Percentiles rank a stretch among this genome's conserved stretches.
Conservation (phyloP, 352 stramenopile genomes). For the Globisporangium canariense region DNA sequence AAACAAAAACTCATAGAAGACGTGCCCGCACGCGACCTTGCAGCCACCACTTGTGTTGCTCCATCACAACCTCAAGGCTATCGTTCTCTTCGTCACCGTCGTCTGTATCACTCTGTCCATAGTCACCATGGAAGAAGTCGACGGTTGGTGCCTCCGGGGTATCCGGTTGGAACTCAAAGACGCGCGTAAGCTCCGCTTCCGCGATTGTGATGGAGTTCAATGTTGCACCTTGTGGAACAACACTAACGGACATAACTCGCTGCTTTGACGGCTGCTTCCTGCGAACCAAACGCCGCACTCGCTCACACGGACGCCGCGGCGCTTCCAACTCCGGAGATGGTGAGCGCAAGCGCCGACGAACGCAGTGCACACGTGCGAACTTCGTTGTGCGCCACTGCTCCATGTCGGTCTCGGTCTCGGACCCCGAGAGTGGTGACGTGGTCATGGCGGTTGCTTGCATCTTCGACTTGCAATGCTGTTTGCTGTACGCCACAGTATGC, state of each 20-base stretch:
- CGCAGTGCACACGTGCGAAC: constrained; percentile 5
- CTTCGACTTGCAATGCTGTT: neutral
- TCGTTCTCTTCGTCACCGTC: neutral
- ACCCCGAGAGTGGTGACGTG: neutral
- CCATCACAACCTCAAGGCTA: neutral
- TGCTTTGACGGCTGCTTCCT: constrained; percentile 11
- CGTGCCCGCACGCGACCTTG: constrained; percentile 8
- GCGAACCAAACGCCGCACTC: constrained; percentile 10
- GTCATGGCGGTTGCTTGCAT: neutral
- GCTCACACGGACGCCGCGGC: neutral
- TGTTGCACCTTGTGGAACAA: neutral
- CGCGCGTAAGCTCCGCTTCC: neutral
- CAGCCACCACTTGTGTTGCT: constrained; percentile 12
- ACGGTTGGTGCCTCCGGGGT: neutral
- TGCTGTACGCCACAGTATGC: no score
- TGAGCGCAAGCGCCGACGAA: neutral
- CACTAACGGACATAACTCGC: neutral
- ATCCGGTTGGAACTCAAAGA: constrained; percentile 14
- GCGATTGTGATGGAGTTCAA: neutral
- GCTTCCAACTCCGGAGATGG: neutral
- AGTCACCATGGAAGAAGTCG: constrained; percentile 4
- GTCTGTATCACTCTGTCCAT: neutral
- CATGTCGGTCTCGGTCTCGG: constrained; percentile 1
- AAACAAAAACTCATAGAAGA: neutral
- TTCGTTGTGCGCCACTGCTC: neutral